phyloP scores from a whole-genome alignment of 805 yeast species.

The Cyberlindnera americana region DNA sequence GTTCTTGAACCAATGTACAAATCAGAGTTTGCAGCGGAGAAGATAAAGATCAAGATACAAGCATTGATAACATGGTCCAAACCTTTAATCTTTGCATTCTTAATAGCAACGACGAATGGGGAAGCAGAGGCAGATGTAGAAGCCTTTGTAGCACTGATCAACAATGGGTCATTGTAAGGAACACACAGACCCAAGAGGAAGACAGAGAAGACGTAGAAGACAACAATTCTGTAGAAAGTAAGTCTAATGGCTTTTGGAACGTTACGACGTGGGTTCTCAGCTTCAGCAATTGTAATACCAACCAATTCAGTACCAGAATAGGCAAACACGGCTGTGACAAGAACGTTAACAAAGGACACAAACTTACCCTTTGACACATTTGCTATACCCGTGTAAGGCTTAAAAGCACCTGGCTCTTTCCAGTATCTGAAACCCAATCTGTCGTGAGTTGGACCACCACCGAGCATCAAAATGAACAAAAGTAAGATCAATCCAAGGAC shows the following conservation, averaged over 20 bases:
- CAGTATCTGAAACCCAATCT: slow-evolving; percentile 71
- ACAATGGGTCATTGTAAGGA: slow-evolving; percentile 49
- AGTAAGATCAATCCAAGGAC: slow-evolving; percentile 33
- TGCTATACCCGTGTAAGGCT: slow-evolving; percentile 39
- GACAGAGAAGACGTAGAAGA: slow-evolving; percentile 61
- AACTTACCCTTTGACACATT: slow-evolving; percentile 50
- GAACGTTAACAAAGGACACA: slow-evolving; percentile 57
- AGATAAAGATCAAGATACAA: slow-evolving; percentile 69
- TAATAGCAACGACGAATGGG: slow-evolving; percentile 81
- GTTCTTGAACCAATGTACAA: slow-evolving; percentile 76
- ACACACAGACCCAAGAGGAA: slow-evolving; percentile 68
- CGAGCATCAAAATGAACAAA: slow-evolving; percentile 62
- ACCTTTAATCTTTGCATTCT: slow-evolving; percentile 57
- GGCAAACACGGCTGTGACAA: slow-evolving; percentile 66
- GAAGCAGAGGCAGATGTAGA: slow-evolving; percentile 66
- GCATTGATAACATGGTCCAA: slow-evolving; percentile 77
- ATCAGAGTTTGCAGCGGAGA: slow-evolving; percentile 80
- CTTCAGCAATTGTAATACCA: slow-evolving; percentile 73
- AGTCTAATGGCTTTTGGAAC: slow-evolving; percentile 70
- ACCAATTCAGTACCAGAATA: slow-evolving; percentile 67
- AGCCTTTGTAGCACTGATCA: slow-evolving; percentile 45
- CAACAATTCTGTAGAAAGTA: slow-evolving; percentile 63
- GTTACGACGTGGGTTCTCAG: slow-evolving; percentile 61
- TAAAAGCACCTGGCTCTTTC: slow-evolving; percentile 66
- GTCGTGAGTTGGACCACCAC: slow-evolving; percentile 76